These are phyloP conservation scores for Primulina eburnea DNA, from an alignment of 257 asterid genomes.

Conservation along the genomic window DNA sequence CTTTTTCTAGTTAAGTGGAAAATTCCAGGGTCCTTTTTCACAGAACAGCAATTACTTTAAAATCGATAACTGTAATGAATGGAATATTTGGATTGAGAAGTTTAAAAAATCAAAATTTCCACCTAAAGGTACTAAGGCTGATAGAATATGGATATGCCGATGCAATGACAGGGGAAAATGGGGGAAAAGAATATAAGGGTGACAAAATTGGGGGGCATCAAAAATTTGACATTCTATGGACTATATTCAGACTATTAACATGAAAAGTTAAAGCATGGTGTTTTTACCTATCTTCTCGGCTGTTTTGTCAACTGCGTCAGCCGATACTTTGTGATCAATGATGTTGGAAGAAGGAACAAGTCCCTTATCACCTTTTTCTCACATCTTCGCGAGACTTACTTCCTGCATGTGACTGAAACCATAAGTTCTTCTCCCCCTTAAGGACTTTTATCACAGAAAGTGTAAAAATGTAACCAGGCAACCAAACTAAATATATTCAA, in stretches of 20 bases:
- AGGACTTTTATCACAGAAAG: neutral
- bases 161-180: neutral
- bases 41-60: neutral
- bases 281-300: conserved; percentile 33
- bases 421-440: conserved; percentile 15
- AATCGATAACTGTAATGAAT: neutral
- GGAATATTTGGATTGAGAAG: conserved; percentile 2
- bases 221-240: neutral
- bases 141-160: conserved; percentile 1
- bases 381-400: conserved; percentile 20
- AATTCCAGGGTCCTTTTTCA: neutral
- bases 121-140: neutral
- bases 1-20: neutral
- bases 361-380: conserved; percentile 19
- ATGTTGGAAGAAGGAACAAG: conserved; percentile 26
- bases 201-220: neutral
- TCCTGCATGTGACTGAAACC: conserved; percentile 37
- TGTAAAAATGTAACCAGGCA: neutral
- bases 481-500: neutral
- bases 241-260: neutral
- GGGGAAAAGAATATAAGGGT: neutral
- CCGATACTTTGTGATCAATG: conserved; percentile 27
- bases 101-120: neutral
- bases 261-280: conserved; percentile 5
- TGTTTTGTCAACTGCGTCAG: conserved; percentile 23